Evolutionary conservation across 768 basidiomycete species (phyloP).

Genomic region (Termitomyces sp.): DNA sequence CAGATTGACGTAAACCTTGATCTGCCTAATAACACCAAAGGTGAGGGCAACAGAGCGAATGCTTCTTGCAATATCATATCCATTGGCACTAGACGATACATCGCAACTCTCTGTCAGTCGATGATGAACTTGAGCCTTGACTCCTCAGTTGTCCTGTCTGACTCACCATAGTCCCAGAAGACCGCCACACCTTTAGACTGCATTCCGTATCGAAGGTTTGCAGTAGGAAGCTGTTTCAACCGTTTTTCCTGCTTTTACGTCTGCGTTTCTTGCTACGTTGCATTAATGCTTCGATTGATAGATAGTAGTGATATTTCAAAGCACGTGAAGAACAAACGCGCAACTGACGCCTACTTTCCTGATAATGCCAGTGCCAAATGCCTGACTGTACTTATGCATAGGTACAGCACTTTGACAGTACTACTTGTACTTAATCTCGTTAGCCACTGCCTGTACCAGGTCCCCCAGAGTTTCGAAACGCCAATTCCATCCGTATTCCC

Average conservation of each 20-base stretch:
- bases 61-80: constrained; percentile 37
- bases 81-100: constrained; percentile 29
- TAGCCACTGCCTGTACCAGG: constrained; percentile 54
- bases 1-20: constrained; percentile 51
- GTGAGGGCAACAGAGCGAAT: constrained; percentile 39
- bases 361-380: too few relatives aligned
- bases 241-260: neutral
- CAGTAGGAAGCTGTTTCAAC: neutral
- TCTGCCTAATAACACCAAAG: constrained; percentile 41
- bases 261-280: neutral
- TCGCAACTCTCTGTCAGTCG: constrained; percentile 34
- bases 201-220: neutral
- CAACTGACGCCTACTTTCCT: neutral
- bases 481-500: constrained; percentile 37
- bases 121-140: neutral
- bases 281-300: neutral
- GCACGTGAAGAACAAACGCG: neutral
- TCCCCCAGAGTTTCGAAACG: constrained; percentile 54
- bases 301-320: neutral
- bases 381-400: too few relatives aligned
- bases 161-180: constrained; percentile 10
- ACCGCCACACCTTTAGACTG: constrained; percentile 1
- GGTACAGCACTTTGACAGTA: neutral
- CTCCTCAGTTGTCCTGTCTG: neutral
- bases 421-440: constrained; percentile 19